A percentile compares a stretch with the other conserved stretches of the same genome.
Evolutionary conservation across 495 filamentous ascomycete genomes (phyloP).

Genomic region (Cercophora newfieldiana): DNA sequence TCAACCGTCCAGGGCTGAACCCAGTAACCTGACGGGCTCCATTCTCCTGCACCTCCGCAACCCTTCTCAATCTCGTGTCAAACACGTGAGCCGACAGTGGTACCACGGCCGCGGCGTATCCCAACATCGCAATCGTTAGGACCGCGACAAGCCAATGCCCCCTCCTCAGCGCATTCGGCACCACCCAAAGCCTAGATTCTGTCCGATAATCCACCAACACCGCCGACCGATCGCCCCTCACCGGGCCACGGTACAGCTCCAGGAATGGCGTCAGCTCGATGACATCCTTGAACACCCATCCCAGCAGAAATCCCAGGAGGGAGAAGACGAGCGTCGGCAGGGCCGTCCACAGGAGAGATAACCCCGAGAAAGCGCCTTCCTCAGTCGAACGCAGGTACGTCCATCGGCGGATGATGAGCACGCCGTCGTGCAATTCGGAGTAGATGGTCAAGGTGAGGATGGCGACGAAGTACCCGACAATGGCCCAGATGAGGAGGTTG

Average conservation of each 20-base stretch:
- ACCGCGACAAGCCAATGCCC: slow-evolving; percentile 5
- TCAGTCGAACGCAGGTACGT: not conserved
- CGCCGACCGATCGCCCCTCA: not conserved
- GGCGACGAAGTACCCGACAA: not conserved
- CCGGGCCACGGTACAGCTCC: slow-evolving; percentile 5
- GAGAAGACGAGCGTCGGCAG: slow-evolving; percentile 3
- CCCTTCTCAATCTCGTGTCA: not conserved
- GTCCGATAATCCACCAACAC: slow-evolving; percentile 6
- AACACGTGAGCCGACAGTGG: slow-evolving; percentile 1
- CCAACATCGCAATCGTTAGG: not conserved
- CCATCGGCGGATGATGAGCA: slow-evolving; percentile 1
- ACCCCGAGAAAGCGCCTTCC: not conserved
- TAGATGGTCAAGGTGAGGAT: not conserved
- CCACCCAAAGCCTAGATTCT: slow-evolving; percentile 1
- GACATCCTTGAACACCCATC: slow-evolving; percentile 7
- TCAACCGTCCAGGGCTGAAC: not conserved
- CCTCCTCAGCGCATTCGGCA: not conserved
- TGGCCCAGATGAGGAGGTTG: not conserved
- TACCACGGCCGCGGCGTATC: not conserved
- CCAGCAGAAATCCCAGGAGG: slow-evolving; percentile 1
- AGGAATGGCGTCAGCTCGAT: slow-evolving; percentile 9
- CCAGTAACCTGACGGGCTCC: not conserved
- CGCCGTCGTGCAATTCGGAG: not conserved
- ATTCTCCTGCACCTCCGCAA: not conserved
- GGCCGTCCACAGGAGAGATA: not conserved